These are phyloP conservation scores for Euptelea pleiosperma DNA, from an alignment of 164 flowering plant species.

Conservation along the genomic window DNA sequence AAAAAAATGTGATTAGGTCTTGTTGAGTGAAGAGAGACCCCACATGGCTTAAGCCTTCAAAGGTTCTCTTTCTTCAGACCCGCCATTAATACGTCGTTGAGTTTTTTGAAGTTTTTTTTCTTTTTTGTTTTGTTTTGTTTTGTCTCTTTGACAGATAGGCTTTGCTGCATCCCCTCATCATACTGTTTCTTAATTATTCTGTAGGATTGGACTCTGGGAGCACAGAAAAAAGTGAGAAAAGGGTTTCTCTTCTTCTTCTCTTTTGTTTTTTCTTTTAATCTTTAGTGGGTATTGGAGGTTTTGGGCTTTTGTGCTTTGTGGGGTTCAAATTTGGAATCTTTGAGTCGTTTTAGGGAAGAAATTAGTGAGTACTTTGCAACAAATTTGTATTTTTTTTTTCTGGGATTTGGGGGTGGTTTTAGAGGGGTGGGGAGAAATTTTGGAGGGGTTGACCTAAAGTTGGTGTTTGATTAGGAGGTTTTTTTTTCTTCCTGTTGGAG, in stretches of 20 bases:
- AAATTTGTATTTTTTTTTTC: neutral
- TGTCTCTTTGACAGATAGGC: constrained; percentile 16
- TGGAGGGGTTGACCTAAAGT: too few relatives aligned
- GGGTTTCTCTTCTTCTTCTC: neutral
- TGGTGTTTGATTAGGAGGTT: too few relatives aligned
- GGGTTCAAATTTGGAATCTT: constrained; percentile 25
- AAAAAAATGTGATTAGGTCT: too few relatives aligned
- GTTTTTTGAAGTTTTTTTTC: too few relatives aligned
- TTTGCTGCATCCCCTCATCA: constrained; percentile 15
- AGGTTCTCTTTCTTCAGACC: too few relatives aligned
- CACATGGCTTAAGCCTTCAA: too few relatives aligned
- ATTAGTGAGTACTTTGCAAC: neutral
- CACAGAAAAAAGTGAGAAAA: neutral
- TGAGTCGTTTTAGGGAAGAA: constrained; percentile 11
- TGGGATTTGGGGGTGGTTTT: constrained; percentile 1
- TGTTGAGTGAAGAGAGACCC: too few relatives aligned
- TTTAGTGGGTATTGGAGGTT: constrained; percentile 13
- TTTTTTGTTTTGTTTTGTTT: too few relatives aligned
- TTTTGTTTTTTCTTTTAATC: constrained; percentile 12
- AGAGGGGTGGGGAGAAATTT: too few relatives aligned
- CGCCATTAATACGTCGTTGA: too few relatives aligned
- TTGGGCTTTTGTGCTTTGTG: constrained; percentile 13
- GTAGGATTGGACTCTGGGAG: neutral
- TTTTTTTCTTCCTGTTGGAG: too few relatives aligned
- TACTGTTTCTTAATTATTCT: constrained; percentile 7